Evolutionary conservation across 257 asterid genomes (phyloP), one percentile per base, ranked within the genome.

Genomic region (Mitragyna speciosa): DNA sequence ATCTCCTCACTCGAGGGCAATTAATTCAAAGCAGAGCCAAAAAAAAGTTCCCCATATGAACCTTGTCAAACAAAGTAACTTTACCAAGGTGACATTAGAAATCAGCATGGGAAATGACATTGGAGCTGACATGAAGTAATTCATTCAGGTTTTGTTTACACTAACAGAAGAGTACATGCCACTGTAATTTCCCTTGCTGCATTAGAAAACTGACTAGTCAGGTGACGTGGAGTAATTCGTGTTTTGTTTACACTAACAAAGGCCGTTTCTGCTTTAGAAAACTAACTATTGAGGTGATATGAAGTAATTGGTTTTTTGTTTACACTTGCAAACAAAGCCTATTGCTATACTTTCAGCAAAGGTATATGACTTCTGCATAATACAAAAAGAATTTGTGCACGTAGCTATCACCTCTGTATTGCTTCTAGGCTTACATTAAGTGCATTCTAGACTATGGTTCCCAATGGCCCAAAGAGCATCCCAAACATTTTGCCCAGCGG

Each of bases 401-500:
- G 73, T 73, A 80, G 43, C 73, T 69, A 75, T 76, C 26, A 43
- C 58, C 77, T 80, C 65, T 78, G 71, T 19, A 76, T 56, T 80
- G 64, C 67, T 84, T 72, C 84, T 24, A 72, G 28, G 47, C 71
- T n/a, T 78, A 81, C 14, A 73, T 71, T 80, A 7, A 16, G 61
- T 22, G 19, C 52, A 56, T 56, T 72, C 67, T 66, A 48, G 73
- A 59, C 20, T 28, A 39, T 26, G 59, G 45, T 17, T 17, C 41
- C 72, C 28, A 4, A 58, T 12, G 47, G 36, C 19, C 51, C 2
- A 75, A 64, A 43, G 59, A 4, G 89, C 85, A 91, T 74, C 56
- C 95, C 71, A 93, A 83, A 76, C 98, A 93, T 83, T 88, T 95
- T 11, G 94, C 90, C 94, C 99, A 95, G 56, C 86, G 84, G 75